These are phyloP conservation scores for Scutellaria galericulata DNA, from an alignment of 257 asterid species.

Conservation along the genomic window DNA sequence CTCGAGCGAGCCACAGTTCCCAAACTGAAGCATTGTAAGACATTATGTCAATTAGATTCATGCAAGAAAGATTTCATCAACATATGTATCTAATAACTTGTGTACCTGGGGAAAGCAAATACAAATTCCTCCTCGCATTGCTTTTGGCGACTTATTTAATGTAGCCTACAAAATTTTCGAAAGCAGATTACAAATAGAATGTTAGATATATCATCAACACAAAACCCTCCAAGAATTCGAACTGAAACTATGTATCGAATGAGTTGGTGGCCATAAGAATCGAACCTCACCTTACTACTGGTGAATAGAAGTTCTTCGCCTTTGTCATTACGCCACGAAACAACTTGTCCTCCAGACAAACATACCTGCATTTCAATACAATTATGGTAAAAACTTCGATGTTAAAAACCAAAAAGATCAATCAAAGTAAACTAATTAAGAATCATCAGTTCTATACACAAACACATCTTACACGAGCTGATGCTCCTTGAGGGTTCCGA, in stretches of 20 bases:
- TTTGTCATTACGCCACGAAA: conserved; percentile 79
- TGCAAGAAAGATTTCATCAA: neutral
- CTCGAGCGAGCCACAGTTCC: conserved; percentile 64
- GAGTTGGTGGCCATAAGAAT: neutral
- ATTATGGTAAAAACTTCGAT: conserved; percentile 15
- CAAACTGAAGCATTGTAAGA: conserved; percentile 53
- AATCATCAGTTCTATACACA: conserved; percentile 8
- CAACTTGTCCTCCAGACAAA: conserved; percentile 83
- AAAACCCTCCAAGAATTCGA: neutral
- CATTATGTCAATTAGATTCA: conserved; percentile 22
- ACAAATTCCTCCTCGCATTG: conserved; percentile 81
- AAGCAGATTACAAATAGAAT: conserved; percentile 5
- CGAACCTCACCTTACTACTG: conserved; percentile 71
- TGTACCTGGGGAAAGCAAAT: conserved; percentile 88
- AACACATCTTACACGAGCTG: conserved; percentile 63
- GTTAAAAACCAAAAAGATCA: conserved; percentile 20
- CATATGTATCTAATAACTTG: neutral
- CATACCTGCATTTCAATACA: conserved; percentile 56
- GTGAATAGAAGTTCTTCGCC: conserved; percentile 91
- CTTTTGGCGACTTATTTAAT: conserved; percentile 76
- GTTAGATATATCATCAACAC: neutral
- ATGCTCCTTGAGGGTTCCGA: conserved; percentile 80
- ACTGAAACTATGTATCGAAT: neutral
- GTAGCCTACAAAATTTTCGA: conserved; percentile 52
- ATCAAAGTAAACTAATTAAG: conserved; percentile 4